Percentiles rank a stretch among this genome's conserved stretches.
Evolutionary conservation across 192 early-diverging fungal species (phyloP).

Genomic region (Fimicolochytrium jonesii): DNA sequence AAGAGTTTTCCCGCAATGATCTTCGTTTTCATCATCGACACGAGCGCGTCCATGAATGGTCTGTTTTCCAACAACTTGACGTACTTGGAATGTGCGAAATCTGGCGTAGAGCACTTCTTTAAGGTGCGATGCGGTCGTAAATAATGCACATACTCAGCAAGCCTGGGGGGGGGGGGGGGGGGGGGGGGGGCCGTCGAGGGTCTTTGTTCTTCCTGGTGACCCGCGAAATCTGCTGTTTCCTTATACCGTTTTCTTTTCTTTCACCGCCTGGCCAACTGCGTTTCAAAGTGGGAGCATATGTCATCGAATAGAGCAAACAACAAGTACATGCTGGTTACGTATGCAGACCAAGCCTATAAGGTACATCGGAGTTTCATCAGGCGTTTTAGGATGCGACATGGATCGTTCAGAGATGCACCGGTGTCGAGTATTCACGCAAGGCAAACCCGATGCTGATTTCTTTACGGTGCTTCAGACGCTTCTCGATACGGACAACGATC

Average conservation of each 20-base stretch:
- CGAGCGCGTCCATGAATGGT: conserved; percentile 77
- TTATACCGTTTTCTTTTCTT: background rate
- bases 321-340: conserved; percentile 75
- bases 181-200: no score
- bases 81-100: conserved; percentile 69
- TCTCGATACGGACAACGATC: conserved; percentile 10
- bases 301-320: conserved; percentile 48
- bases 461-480: conserved; percentile 29
- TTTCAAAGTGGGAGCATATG: conserved; percentile 31
- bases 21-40: conserved; percentile 74
- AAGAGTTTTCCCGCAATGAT: no score
- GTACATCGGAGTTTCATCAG: background rate
- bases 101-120: conserved; percentile 71
- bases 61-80: conserved; percentile 53
- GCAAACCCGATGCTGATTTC: conserved; percentile 6
- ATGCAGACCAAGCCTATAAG: conserved; percentile 33
- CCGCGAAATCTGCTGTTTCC: background rate
- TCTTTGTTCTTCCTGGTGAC: no score
- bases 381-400: no score
- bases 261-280: background rate
- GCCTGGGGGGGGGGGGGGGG: background rate
- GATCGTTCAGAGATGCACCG: no score
- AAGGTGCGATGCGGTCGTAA: conserved; percentile 34
- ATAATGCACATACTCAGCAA: background rate
- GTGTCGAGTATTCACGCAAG: no score